Conservation (phyloP, 805 yeast species). For the Cyberlindnera euphorbiae region DNA sequence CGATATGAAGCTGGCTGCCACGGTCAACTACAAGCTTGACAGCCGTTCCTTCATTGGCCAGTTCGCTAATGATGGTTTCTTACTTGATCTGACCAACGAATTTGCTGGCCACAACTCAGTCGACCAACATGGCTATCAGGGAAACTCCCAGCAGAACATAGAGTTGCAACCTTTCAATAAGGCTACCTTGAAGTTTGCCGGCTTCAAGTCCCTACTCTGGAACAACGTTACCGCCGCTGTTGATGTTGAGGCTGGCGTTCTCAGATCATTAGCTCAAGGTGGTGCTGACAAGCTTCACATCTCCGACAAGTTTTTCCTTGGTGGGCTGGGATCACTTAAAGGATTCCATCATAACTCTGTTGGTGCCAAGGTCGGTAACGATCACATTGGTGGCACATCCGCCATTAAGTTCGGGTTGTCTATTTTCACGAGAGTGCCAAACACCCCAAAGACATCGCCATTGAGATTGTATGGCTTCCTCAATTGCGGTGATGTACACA, state of each 20-base stretch:
- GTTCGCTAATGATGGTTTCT: slow-evolving; percentile 44
- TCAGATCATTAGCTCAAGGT: slow-evolving; percentile 28
- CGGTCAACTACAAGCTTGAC: slow-evolving; percentile 37
- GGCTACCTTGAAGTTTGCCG: slow-evolving; percentile 19
- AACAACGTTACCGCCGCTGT: slow-evolving; percentile 45
- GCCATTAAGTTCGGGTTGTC: slow-evolving; percentile 46
- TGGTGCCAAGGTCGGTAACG: slow-evolving; percentile 44
- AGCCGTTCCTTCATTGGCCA: slow-evolving; percentile 37
- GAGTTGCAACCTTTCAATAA: slow-evolving; percentile 25
- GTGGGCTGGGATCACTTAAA: slow-evolving; percentile 57
- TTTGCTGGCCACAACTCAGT: slow-evolving; percentile 28
- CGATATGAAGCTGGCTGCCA: slow-evolving; percentile 49
- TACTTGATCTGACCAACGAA: slow-evolving; percentile 40
- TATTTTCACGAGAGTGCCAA: slow-evolving; percentile 51
- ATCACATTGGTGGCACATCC: slow-evolving; percentile 54
- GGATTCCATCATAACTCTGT: slow-evolving; percentile 61
- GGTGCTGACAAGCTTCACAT: slow-evolving; percentile 42
- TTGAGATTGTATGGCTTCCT: slow-evolving; percentile 57
- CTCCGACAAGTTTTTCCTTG: slow-evolving; percentile 69
- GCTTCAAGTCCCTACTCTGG: slow-evolving; percentile 36
- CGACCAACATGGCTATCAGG: slow-evolving; percentile 17
- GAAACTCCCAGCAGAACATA: slow-evolving; percentile 22
- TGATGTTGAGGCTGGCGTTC: slow-evolving; percentile 45
- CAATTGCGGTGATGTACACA: slow-evolving; percentile 49
- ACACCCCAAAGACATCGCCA: slow-evolving; percentile 39